phyloP scores from a whole-genome alignment of 345 rosid species.

The Excoecaria agallocha region DNA sequence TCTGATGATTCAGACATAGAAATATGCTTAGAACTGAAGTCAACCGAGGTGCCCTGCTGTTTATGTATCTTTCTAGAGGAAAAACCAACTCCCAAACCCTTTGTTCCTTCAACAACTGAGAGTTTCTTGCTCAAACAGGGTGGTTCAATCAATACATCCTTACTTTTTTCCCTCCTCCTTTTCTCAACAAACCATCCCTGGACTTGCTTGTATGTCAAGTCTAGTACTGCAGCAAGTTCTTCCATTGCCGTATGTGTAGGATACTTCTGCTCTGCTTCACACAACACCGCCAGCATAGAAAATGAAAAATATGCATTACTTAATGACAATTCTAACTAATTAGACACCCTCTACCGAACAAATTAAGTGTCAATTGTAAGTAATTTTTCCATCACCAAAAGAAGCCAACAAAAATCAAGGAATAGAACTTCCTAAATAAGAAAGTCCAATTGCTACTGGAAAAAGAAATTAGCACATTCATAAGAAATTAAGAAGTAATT shows the following conservation, averaged over 20 bases:
- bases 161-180: conserved; percentile 57
- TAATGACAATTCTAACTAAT: neutral
- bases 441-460: neutral
- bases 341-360: neutral
- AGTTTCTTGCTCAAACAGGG: conserved; percentile 22
- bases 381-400: neutral
- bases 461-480: neutral
- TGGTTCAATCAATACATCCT: conserved; percentile 12
- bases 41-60: conserved; percentile 13
- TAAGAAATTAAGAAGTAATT: neutral
- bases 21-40: conserved; percentile 12
- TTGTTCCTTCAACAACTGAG: conserved; percentile 17
- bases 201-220: conserved; percentile 70
- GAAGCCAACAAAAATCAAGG: neutral
- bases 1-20: conserved; percentile 17
- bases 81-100: conserved; percentile 14
- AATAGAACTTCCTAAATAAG: neutral
- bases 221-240: conserved; percentile 49
- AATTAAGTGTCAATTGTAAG: too few relatives aligned
- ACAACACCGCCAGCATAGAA: conserved; percentile 22
- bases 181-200: conserved; percentile 69
- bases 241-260: conserved; percentile 54
- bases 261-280: conserved; percentile 54
- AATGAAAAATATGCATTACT: neutral
- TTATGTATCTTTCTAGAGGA: conserved; percentile 17